phyloP scores from a whole-genome alignment of 179 eudicot genomes.

The Gypsophila paniculata region DNA sequence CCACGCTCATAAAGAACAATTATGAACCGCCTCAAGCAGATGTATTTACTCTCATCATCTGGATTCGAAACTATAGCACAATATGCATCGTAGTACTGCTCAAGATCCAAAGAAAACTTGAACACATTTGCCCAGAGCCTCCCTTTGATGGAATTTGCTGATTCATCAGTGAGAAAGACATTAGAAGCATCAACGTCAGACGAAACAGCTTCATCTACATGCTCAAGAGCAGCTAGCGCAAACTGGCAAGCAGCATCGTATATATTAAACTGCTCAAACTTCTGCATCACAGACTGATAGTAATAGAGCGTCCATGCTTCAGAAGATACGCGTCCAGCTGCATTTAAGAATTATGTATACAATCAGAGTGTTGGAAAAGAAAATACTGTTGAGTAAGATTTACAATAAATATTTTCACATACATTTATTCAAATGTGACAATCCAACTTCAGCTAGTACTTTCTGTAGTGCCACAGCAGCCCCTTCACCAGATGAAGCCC shows the following conservation, averaged over 20 bases:
- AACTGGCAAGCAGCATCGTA: slow-evolving; percentile 89
- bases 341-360: slow-evolving; percentile 19
- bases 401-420: slow-evolving; percentile 25
- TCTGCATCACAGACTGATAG: slow-evolving; percentile 97
- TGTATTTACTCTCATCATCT: slow-evolving; percentile 83
- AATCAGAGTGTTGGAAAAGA: slow-evolving; percentile 15
- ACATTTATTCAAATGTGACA: slow-evolving; percentile 52
- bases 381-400: neutral
- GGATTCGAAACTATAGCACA: slow-evolving; percentile 97
- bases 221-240: slow-evolving; percentile 97
- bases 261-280: slow-evolving; percentile 80
- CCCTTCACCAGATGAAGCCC: slow-evolving; percentile 80
- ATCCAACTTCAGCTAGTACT: slow-evolving; percentile 60
- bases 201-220: slow-evolving; percentile 77
- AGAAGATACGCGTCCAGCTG: slow-evolving; percentile 51
- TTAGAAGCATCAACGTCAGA: slow-evolving; percentile 29
- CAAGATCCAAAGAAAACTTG: slow-evolving; percentile 78
- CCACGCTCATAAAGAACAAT: slow-evolving; percentile 92
- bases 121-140: slow-evolving; percentile 98
- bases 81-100: slow-evolving; percentile 76
- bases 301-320: slow-evolving; percentile 89
- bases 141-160: slow-evolving; percentile 63
- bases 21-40: slow-evolving; percentile 91
- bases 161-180: slow-evolving; percentile 39
- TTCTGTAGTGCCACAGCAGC: slow-evolving; percentile 63